Conservation (phyloP, 2,329 filamentous ascomycete species). For the Sarocladium brachiariae region DNA sequence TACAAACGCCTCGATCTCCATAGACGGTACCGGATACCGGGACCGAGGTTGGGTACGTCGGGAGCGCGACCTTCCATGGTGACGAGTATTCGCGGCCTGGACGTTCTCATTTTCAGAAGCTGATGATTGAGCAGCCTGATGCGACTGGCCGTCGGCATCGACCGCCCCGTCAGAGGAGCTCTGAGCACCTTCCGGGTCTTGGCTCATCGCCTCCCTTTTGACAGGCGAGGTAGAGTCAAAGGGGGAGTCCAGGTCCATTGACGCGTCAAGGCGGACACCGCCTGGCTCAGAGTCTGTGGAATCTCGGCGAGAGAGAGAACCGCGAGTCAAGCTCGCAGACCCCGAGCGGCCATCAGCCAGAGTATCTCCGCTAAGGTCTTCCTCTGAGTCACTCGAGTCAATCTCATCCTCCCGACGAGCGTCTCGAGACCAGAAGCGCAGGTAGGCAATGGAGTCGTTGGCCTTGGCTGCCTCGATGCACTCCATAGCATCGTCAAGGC, state of each 20-base stretch:
- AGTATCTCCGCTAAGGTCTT: constrained; percentile 39
- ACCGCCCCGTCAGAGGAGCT: background rate
- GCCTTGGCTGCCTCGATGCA: constrained; percentile 81
- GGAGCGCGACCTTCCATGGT: background rate
- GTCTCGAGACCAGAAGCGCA: constrained; percentile 79
- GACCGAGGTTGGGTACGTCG: background rate
- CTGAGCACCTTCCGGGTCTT: constrained; percentile 4
- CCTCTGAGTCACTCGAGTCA: constrained; percentile 33
- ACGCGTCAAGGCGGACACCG: constrained; percentile 36
- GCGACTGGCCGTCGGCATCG: too few species aligned
- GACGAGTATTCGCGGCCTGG: background rate
- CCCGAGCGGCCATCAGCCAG: constrained; percentile 23
- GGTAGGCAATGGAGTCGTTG: constrained; percentile 84
- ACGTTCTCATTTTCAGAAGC: background rate
- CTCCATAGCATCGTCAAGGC: constrained; percentile 66
- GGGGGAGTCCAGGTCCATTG: constrained; percentile 34
- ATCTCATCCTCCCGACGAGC: constrained; percentile 54
- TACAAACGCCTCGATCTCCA: constrained; percentile 83
- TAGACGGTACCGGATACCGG: constrained; percentile 29
- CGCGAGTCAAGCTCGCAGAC: background rate
- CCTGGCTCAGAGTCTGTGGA: constrained; percentile 37
- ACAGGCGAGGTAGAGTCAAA: constrained; percentile 23
- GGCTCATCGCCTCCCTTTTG: constrained; percentile 27
- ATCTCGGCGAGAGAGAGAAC: constrained; percentile 17
- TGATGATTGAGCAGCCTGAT: background rate